Evolutionary conservation across 768 basidiomycete genomes (phyloP), one percentile per base, ranked within the genome.

Genomic region (Lentinula sp.): DNA sequence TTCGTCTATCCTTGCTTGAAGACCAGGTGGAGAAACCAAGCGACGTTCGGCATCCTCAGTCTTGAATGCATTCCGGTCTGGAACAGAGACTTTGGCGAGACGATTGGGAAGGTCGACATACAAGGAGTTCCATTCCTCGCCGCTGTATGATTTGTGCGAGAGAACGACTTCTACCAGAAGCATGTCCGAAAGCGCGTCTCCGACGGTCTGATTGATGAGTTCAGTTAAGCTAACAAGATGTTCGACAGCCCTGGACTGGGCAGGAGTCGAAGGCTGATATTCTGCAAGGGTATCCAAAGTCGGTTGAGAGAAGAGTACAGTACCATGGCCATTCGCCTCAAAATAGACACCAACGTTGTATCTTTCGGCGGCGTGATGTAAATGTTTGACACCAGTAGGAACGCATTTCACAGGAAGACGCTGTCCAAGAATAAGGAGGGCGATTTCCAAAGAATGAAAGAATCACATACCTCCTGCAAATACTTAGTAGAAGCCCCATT

Each of bases 331-430:
- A 70, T 99, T 99, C 37, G 97, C 97, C 73, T 99, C 97, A 68
- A 99, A 99, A 75, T 99, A 99, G 49, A 99, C 93, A n/a, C 97
- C 97, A 59, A 99, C 82, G 70, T 93, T 84, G 73, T 88, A 98
- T 67, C 87, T 84, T 67, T 95, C 93, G 10, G 97, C 97, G 15
- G 95, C 97, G 69, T 98, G 95, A 71, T 99, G 97, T 52, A 98
- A 84, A 71, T 98, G 91, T 74, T 99, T 99, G 62, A 99, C 97
- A 31, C 97, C 97, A 15, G 97, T 99, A 2, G 93, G 80, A 6
- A 96, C 95, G 70, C 97, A 99, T 68, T 87, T 88, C 23, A 98
- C 94, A 42, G 97, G 95, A 37, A 98, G 82, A 55, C 91, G 87
- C 94, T 97, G 68, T 39, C 51, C 48, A 23, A 66, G 58, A 35